A percentile compares a stretch with the other conserved stretches of the same genome.
Conservation (phyloP, 352 stramenopile species). For the Aphanomyces euteiches region DNA sequence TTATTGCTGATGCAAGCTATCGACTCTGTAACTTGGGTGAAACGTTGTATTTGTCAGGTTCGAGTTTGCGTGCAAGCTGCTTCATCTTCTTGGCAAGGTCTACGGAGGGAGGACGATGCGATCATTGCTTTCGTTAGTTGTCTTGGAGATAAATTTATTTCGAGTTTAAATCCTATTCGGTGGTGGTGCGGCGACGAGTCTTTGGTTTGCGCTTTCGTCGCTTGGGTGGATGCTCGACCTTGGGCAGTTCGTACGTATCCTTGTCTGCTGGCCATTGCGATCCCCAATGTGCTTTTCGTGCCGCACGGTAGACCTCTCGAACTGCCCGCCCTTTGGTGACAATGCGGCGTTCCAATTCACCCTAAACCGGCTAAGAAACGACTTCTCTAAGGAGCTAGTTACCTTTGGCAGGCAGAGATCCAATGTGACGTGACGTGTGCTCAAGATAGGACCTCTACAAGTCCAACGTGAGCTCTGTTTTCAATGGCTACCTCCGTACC, state of each 20-base stretch:
- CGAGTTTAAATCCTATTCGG: neutral
- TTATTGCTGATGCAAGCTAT: too few species aligned
- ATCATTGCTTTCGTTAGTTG: too few species aligned
- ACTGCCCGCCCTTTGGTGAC: conserved; percentile 72
- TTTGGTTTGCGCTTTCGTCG: conserved; percentile 18
- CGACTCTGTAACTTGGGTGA: too few species aligned
- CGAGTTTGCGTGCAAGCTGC: too few species aligned
- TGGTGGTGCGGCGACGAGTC: neutral
- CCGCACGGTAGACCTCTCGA: conserved; percentile 75
- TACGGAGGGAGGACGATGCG: too few species aligned
- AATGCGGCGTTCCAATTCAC: conserved; percentile 64
- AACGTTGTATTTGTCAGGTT: too few species aligned
- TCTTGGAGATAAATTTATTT: neutral
- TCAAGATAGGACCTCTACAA: conserved; percentile 53
- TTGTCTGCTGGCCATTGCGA: conserved; percentile 65
- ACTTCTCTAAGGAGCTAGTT: conserved; percentile 11
- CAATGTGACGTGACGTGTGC: conserved; percentile 74
- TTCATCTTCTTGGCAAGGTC: too few species aligned
- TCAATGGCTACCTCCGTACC: conserved; percentile 34
- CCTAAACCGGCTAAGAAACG: conserved; percentile 38
- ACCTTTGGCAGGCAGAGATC: conserved; percentile 77
- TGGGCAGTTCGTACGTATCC: conserved; percentile 45
- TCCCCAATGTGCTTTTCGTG: conserved; percentile 80
- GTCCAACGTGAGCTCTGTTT: conserved; percentile 1
- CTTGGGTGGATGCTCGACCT: conserved; percentile 23